Evolutionary conservation across 352 stramenopile species (phyloP).

Genomic region (Elongisporangium anandrum): DNA sequence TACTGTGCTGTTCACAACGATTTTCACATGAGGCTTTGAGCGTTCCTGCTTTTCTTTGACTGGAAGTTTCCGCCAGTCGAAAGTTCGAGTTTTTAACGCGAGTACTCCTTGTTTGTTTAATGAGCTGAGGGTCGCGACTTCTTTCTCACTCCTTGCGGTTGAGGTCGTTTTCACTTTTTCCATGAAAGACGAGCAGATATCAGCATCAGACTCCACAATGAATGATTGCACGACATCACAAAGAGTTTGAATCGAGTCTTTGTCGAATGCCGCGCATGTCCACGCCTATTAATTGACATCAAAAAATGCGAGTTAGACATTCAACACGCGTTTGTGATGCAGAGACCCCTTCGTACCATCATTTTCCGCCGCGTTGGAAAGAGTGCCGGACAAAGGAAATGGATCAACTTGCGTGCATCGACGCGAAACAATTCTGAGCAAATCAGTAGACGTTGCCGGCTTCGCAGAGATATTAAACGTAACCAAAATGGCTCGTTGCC

Average conservation of each 20-base stretch:
- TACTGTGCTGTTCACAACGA: too few species aligned
- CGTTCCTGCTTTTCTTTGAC: too few species aligned
- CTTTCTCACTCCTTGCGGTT: slow-evolving; percentile 28
- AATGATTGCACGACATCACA: slow-evolving; percentile 39
- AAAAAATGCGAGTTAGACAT: slow-evolving; percentile 1
- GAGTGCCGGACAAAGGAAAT: slow-evolving; percentile 64
- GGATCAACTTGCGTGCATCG: slow-evolving; percentile 45
- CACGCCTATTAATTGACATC: slow-evolving; percentile 33
- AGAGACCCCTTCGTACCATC: slow-evolving; percentile 37
- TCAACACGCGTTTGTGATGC: not conserved
- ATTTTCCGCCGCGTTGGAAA: slow-evolving; percentile 70
- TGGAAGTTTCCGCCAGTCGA: too few species aligned
- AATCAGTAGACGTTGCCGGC: slow-evolving; percentile 62
- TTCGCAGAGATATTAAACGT: slow-evolving; percentile 46
- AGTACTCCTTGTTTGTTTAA: slow-evolving; percentile 30
- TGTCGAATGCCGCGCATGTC: slow-evolving; percentile 55
- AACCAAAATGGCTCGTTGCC: slow-evolving; percentile 35
- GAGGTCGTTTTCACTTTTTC: slow-evolving; percentile 22
- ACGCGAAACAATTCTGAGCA: slow-evolving; percentile 25
- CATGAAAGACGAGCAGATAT: slow-evolving; percentile 24
- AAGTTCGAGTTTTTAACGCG: too few species aligned
- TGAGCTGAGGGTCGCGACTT: slow-evolving; percentile 26
- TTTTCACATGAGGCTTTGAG: too few species aligned
- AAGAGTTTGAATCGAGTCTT: slow-evolving; percentile 34
- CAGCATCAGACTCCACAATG: slow-evolving; percentile 19